These are phyloP conservation scores for Colletotrichum eleusines DNA, from an alignment of 2,329 filamentous ascomycete genomes.

Conservation along the genomic window DNA sequence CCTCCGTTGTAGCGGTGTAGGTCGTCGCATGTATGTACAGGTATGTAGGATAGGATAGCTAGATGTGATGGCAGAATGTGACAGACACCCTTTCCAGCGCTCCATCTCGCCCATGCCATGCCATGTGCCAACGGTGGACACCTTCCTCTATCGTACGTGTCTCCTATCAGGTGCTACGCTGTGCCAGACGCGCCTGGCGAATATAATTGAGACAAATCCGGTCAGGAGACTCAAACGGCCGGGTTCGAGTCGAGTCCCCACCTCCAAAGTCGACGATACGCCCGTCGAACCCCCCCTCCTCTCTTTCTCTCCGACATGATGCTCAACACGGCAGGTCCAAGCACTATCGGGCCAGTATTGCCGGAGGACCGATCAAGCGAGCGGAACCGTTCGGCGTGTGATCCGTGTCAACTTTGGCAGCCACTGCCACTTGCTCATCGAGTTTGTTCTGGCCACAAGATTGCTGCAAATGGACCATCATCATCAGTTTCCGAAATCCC, in stretches of 20 bases:
- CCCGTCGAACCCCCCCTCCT: neutral
- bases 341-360: neutral
- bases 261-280: too few species aligned
- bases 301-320: neutral
- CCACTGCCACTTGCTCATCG: neutral
- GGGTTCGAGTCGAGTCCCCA: neutral
- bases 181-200: too few species aligned
- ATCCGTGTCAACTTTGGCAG: neutral
- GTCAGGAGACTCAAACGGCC: neutral
- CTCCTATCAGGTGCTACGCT: neutral
- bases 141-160: neutral
- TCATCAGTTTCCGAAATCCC: too few species aligned
- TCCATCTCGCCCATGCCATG: neutral
- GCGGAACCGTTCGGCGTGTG: neutral
- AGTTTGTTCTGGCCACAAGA: neutral
- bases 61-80: neutral
- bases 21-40: neutral
- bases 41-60: too few species aligned
- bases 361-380: neutral
- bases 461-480: too few species aligned
- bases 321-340: neutral
- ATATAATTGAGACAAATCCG: neutral
- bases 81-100: neutral
- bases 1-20: constrained; percentile 74
- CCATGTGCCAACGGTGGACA: neutral